Evolutionary conservation across 2,329 filamentous ascomycete genomes (phyloP), one percentile per base, ranked within the genome.

Genomic region (Fusarium sp.): DNA sequence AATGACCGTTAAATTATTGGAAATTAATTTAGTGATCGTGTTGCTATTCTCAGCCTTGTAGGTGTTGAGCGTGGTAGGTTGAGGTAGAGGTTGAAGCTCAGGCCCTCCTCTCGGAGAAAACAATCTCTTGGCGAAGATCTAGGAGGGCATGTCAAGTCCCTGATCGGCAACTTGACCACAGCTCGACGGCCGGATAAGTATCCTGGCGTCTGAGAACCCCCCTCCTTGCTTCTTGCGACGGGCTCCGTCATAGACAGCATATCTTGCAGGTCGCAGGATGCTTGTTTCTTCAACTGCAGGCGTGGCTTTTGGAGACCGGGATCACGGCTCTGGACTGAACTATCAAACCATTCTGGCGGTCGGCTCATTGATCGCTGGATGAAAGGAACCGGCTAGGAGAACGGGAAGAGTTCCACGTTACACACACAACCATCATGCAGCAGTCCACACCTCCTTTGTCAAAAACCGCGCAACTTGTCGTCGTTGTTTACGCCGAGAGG

Each of bases 91-190:
- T 14, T 17, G 40, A 65, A 60, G 52, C 51, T 47, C 64, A 44
- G 44, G 63, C 52, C 50, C 40, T 58, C 22, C 40, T 58, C 22
- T 72, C 66, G 69, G 67, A 62, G 58, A 72, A 65, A 62, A 68
- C 50, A 53, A 62, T 71, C 54, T 73, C 67, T 73, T 72, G 71
- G 67, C 71, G 60, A 31, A 59, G 62, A 69, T 62, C 65, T 57
- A 40, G 51, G 56, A 62, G 56, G 65, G 42, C 50, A 57, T 56
- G 64, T 63, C 58, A 57, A 66, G 70, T 73, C 65, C 70, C 72
- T 73, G 70, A 74, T 74, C 70, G 70, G 67, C 72, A 69, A 49
- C 50, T 59, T 34, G 45, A 53, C 55, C 28, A 49, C 40, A 43
- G 40, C 36, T 36, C 44, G 39, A 31, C 28, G 13, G 49, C 26